phyloP scores from a whole-genome alignment of 345 rosid species.

The Diplotaxis tenuifolia region DNA sequence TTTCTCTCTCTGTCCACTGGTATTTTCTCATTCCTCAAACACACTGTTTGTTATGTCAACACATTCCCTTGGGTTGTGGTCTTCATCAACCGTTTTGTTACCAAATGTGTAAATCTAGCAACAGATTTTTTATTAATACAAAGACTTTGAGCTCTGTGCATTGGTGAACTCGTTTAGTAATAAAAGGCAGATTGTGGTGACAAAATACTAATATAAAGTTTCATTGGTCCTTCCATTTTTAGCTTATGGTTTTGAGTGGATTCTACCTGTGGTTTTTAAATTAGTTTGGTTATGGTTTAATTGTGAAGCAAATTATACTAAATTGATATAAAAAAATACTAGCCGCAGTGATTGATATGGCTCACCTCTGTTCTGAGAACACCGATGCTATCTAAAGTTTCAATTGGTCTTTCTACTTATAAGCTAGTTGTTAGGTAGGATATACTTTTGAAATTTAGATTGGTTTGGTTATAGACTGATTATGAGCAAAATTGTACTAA shows the following conservation, averaged over 20 bases:
- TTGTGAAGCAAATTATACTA: neutral
- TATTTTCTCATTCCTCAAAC: conserved; percentile 8
- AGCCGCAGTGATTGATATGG: no score
- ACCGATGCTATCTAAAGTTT: no score
- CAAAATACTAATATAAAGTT: neutral
- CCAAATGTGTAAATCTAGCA: conserved; percentile 15
- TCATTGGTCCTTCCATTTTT: neutral
- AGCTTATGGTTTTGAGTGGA: neutral
- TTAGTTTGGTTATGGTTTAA: neutral
- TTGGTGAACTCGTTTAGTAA: neutral
- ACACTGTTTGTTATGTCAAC: conserved; percentile 16
- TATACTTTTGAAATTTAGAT: no score
- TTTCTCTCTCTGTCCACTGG: conserved; percentile 12
- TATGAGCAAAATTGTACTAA: no score
- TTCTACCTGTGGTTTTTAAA: neutral
- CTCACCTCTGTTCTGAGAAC: no score
- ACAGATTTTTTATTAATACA: conserved; percentile 1
- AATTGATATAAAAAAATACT: neutral
- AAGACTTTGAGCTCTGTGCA: conserved; percentile 5
- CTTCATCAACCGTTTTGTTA: neutral
- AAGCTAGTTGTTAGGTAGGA: no score
- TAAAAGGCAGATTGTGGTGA: neutral
- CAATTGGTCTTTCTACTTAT: no score
- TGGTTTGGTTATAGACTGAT: no score
- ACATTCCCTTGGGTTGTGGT: neutral